These are phyloP conservation scores for Pyrus communis DNA, from an alignment of 306 rosid genomes.

Conservation along the genomic window DNA sequence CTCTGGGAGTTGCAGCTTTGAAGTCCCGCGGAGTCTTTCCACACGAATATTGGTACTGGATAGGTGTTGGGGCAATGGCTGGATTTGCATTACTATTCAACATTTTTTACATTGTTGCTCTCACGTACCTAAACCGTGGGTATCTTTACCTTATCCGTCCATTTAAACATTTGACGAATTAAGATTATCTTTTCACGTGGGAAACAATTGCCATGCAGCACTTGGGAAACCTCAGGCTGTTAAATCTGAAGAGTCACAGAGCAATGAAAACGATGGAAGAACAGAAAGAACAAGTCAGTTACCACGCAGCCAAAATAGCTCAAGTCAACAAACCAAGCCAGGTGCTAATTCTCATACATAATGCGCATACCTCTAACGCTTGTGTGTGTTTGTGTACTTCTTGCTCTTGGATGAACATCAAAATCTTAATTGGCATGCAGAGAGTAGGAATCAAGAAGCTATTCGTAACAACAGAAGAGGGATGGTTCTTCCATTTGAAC, in stretches of 20 bases:
- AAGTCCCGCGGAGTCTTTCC: slow-evolving; percentile 48
- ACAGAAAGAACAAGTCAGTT: slow-evolving; percentile 1
- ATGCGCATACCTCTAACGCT: too few species aligned
- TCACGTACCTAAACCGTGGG: slow-evolving; percentile 48
- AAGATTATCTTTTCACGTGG: neutral
- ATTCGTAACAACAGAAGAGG: slow-evolving; percentile 33
- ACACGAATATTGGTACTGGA: slow-evolving; percentile 61
- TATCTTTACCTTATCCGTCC: neutral
- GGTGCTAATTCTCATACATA: neutral
- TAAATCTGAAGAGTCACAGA: slow-evolving; percentile 23
- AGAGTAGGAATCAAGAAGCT: slow-evolving; percentile 8
- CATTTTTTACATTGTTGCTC: slow-evolving; percentile 33
- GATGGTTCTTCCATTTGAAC: slow-evolving; percentile 79
- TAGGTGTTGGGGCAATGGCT: slow-evolving; percentile 51
- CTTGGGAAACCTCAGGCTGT: slow-evolving; percentile 32
- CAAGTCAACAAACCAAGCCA: neutral
- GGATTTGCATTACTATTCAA: slow-evolving; percentile 47
- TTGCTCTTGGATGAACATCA: neutral
- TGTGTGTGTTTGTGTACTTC: neutral
- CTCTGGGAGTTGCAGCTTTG: slow-evolving; percentile 43
- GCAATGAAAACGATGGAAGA: slow-evolving; percentile 4
- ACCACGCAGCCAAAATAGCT: neutral
- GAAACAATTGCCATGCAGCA: slow-evolving; percentile 31
- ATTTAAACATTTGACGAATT: neutral
- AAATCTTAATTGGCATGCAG: slow-evolving; percentile 16